Conservation (phyloP, 169 alveolate genomes). For the Amoebophrya sp. region DNA sequence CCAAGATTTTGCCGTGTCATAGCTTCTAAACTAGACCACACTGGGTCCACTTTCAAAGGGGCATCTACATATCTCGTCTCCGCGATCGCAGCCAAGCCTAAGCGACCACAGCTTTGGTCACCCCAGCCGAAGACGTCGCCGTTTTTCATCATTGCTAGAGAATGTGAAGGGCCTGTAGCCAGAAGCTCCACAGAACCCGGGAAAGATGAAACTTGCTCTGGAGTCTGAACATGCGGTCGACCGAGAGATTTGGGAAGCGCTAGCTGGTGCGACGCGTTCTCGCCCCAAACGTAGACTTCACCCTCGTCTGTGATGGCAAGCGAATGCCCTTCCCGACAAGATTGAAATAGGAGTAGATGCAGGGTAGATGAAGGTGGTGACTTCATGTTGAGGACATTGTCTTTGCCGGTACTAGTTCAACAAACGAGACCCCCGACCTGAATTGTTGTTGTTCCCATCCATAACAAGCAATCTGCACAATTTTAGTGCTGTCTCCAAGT, state of each 20-base stretch:
- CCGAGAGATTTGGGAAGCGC: background rate
- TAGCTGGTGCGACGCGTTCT: background rate
- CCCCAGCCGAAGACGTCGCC: background rate
- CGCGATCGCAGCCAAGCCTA: background rate
- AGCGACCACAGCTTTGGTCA: background rate
- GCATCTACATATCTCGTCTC: background rate
- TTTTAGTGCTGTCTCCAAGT: background rate
- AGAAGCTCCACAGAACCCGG: background rate
- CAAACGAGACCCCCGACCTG: no score
- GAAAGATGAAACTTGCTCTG: background rate
- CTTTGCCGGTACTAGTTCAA: no score
- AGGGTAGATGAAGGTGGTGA: no score
- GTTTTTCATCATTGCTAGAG: background rate
- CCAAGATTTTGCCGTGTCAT: background rate
- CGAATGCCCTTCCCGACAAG: background rate
- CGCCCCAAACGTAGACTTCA: constrained; percentile 17
- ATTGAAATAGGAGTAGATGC: no score
- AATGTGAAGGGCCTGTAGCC: background rate
- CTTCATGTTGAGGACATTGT: no score
- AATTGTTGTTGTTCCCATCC: no score
- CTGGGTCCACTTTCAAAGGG: background rate
- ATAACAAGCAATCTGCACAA: background rate
- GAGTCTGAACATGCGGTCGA: background rate
- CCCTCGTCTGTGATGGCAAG: background rate
- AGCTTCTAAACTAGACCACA: background rate